Conservation (phyloP, 108 stramenopile species). For the Tribonema minus region DNA sequence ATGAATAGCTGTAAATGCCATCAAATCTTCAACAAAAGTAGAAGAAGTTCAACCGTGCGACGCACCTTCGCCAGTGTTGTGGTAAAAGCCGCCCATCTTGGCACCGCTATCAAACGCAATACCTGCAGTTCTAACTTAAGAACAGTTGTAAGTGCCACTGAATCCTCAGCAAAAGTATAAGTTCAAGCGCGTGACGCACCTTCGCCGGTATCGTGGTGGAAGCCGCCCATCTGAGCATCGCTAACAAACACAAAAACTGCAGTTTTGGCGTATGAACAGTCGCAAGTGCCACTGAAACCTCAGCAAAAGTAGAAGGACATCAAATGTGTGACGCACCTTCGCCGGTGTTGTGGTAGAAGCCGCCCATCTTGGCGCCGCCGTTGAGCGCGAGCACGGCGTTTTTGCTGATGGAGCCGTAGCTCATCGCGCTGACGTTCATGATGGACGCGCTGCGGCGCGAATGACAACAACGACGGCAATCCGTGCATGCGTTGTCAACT, state of each 20-base stretch:
- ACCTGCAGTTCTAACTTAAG: too few species aligned
- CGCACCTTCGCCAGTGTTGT: conserved; percentile 78
- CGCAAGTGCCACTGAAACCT: conserved; percentile 77
- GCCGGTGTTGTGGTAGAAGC: conserved; percentile 85
- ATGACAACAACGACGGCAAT: too few species aligned
- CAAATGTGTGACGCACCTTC: conserved; percentile 66
- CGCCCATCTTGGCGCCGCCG: conserved; percentile 67
- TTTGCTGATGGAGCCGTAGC: conserved; percentile 74
- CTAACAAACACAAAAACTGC: conserved; percentile 68
- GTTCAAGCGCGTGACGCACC: too few species aligned
- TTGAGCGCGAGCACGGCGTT: conserved; percentile 72
- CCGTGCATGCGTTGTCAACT: too few species aligned
- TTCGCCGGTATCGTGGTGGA: conserved; percentile 87
- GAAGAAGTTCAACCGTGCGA: too few species aligned
- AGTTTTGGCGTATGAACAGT: conserved; percentile 71
- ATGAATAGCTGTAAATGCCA: too few species aligned
- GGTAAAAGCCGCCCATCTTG: conserved; percentile 70
- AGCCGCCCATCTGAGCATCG: conserved; percentile 69
- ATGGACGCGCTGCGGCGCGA: conserved; percentile 62
- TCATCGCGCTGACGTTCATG: conserved; percentile 77
- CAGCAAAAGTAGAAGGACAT: too few species aligned
- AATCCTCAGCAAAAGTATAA: too few species aligned
- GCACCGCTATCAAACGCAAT: conserved; percentile 69
- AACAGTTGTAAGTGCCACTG: too few species aligned
- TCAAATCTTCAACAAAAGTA: too few species aligned